A percentile compares a stretch with the other conserved stretches of the same genome.
These are phyloP conservation scores for Suhomyces bribrorum DNA, from an alignment of 1,139 yeast genomes.

Conservation along the genomic window DNA sequence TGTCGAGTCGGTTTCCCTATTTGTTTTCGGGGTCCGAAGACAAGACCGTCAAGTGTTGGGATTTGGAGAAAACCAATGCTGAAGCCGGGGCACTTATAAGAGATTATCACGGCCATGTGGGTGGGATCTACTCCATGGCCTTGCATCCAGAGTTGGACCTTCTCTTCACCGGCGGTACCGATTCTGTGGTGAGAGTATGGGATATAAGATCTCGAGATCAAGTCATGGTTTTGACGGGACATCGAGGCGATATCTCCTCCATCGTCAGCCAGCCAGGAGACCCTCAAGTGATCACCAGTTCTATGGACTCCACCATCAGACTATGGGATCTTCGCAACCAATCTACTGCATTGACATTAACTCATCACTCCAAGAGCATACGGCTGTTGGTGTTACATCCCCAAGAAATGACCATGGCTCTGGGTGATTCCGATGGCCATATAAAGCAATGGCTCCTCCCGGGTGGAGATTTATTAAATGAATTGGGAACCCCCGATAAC, in stretches of 20 bases:
- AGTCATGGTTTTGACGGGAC: conserved; percentile 80
- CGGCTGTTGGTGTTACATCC: conserved; percentile 75
- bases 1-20: conserved; percentile 80
- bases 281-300: conserved; percentile 83
- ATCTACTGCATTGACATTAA: conserved; percentile 52
- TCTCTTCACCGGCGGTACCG: conserved; percentile 89
- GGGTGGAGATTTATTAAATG: conserved; percentile 61
- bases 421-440: conserved; percentile 78
- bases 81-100: conserved; percentile 56
- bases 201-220: conserved; percentile 82
- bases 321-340: conserved; percentile 73
- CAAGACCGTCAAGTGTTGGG: conserved; percentile 96
- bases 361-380: conserved; percentile 84
- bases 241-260: conserved; percentile 70
- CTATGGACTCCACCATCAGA: conserved; percentile 82
- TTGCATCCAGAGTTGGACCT: conserved; percentile 86
- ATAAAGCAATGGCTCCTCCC: conserved; percentile 85
- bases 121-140: conserved; percentile 82
- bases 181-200: conserved; percentile 87
- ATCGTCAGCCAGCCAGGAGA: conserved; percentile 69
- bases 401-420: conserved; percentile 65
- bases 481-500: conserved; percentile 47
- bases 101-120: conserved; percentile 91
- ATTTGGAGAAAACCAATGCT: conserved; percentile 79
- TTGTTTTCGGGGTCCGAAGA: conserved; percentile 93